Evolutionary conservation across 1,284 basidiomycete species (phyloP).

Genomic region (Leccinum pseudoinsigne): DNA sequence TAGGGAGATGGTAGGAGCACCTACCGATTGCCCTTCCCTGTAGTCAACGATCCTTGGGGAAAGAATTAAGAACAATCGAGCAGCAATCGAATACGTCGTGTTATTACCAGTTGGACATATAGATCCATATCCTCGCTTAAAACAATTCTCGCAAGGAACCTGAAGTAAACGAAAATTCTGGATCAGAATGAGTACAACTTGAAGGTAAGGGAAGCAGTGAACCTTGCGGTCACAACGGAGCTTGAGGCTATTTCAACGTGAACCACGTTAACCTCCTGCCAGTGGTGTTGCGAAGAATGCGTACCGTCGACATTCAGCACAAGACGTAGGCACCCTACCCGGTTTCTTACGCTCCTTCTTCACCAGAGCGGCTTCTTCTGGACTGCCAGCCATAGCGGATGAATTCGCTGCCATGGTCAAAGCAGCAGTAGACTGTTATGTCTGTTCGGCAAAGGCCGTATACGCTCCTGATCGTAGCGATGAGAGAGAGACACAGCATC

Average conservation of each 20-base stretch:
- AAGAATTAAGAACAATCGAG: slow-evolving; percentile 8
- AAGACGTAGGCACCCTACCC: slow-evolving; percentile 59
- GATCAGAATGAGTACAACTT: background rate
- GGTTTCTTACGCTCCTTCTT: slow-evolving; percentile 41
- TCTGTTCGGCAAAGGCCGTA: slow-evolving; percentile 14
- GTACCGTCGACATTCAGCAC: slow-evolving; percentile 68
- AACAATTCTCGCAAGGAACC: slow-evolving; percentile 73
- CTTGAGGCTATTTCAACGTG: slow-evolving; percentile 50
- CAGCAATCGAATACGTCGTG: slow-evolving; percentile 11
- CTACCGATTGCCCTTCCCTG: slow-evolving; percentile 54
- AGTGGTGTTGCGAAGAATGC: background rate
- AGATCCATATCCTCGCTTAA: slow-evolving; percentile 63
- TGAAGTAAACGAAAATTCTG: slow-evolving; percentile 24
- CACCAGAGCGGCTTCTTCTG: slow-evolving; percentile 9
- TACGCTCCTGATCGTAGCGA: background rate
- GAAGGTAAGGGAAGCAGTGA: slow-evolving; percentile 7
- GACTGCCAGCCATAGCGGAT: slow-evolving; percentile 8
- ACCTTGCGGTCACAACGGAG: slow-evolving; percentile 72
- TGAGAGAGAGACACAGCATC: background rate
- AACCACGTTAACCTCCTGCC: background rate
- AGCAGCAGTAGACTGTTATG: background rate
- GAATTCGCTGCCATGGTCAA: background rate
- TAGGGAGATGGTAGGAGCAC: background rate
- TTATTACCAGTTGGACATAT: slow-evolving; percentile 67
- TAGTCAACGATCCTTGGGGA: slow-evolving; percentile 48